Percentiles rank a stretch among this genome's conserved stretches.
Evolutionary conservation across 805 yeast species (phyloP).

Genomic region (Komagataella kurtzmanii): DNA sequence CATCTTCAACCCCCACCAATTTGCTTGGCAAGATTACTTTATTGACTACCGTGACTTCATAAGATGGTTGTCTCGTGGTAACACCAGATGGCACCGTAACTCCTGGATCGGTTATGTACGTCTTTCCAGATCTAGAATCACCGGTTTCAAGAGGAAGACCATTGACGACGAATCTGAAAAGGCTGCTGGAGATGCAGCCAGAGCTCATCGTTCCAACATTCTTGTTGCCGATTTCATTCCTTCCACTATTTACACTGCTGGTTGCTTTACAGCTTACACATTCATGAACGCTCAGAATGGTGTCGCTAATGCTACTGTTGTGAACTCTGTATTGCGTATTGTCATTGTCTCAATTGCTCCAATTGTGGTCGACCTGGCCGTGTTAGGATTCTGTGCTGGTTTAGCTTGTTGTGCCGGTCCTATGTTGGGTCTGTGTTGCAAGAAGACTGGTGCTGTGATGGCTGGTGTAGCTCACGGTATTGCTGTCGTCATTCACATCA

Average conservation of each 20-base stretch:
- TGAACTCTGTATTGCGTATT: constrained; percentile 61
- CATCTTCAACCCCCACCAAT: constrained; percentile 95
- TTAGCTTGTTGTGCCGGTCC: constrained; percentile 98
- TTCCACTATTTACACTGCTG: constrained; percentile 60
- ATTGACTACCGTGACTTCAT: constrained; percentile 92
- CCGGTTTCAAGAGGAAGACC: constrained; percentile 71
- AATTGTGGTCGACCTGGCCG: constrained; percentile 81
- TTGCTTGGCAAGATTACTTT: constrained; percentile 91
- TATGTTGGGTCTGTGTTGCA: constrained; percentile 84
- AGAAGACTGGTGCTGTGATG: constrained; percentile 88
- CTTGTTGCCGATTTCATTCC: constrained; percentile 63
- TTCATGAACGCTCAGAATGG: constrained; percentile 81
- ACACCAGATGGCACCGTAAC: constrained; percentile 77
- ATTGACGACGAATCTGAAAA: constrained; percentile 71
- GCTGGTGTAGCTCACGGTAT: constrained; percentile 96
- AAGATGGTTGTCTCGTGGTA: constrained; percentile 86
- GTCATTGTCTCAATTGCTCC: constrained; percentile 83
- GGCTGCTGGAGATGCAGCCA: constrained; percentile 70
- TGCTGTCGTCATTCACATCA: constrained; percentile 77
- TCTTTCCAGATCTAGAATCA: constrained; percentile 71
- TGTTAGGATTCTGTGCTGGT: constrained; percentile 59
- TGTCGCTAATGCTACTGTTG: constrained; percentile 39
- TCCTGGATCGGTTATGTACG: constrained; percentile 82
- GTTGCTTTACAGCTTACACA: constrained; percentile 68
- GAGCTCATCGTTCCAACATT: constrained; percentile 71